Evolutionary conservation across 768 basidiomycete species (phyloP).

Genomic region (Clavulina sp.): DNA sequence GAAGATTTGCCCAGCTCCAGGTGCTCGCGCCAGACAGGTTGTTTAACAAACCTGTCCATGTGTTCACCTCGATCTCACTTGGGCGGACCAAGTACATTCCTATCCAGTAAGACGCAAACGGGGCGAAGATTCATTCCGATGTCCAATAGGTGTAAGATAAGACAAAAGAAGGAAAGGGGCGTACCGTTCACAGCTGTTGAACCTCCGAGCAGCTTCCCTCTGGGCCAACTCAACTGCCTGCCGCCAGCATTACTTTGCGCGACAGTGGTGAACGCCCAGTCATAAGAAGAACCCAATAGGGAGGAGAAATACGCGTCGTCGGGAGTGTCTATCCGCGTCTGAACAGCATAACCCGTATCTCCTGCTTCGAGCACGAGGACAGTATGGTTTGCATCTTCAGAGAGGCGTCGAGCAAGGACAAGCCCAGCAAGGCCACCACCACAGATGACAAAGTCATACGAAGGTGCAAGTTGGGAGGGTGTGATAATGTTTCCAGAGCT

Average conservation of each 20-base stretch:
- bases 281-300: not conserved
- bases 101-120: too few species aligned
- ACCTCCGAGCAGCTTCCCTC: constrained; percentile 52
- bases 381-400: too few species aligned
- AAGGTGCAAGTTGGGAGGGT: too few species aligned
- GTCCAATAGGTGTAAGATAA: too few species aligned
- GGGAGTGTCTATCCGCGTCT: too few species aligned
- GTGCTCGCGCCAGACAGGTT: too few species aligned
- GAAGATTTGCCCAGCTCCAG: constrained; percentile 35
- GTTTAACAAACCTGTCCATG: constrained; percentile 30
- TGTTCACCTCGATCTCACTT: constrained; percentile 28
- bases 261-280: not conserved
- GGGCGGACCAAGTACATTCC: constrained; percentile 46
- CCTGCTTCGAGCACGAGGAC: too few species aligned
- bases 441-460: constrained; percentile 76
- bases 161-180: too few species aligned
- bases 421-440: constrained; percentile 90
- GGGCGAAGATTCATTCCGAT: too few species aligned
- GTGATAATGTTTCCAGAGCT: too few species aligned
- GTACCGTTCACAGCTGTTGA: constrained; percentile 55
- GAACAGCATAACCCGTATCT: too few species aligned
- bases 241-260: not conserved
- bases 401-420: constrained; percentile 72
- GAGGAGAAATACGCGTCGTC: not conserved
- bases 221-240: not conserved